Evolutionary conservation across 2,329 filamentous ascomycete genomes (phyloP).

Genomic region (Pyrenophora seminiperda): DNA sequence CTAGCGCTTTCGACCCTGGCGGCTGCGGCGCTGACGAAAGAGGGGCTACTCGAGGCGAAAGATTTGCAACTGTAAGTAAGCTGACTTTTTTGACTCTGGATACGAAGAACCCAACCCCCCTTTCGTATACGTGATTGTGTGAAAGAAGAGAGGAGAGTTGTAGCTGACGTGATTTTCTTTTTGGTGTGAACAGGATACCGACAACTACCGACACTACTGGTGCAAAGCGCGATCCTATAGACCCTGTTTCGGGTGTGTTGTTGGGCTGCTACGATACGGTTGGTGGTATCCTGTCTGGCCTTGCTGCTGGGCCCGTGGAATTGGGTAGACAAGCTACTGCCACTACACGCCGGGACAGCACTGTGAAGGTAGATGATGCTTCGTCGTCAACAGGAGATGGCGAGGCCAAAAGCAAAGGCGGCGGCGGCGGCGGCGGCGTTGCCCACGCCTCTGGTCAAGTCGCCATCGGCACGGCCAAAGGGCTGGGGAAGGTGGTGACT

Average conservation of each 20-base stretch:
- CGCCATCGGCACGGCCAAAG: slow-evolving; percentile 68
- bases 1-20: slow-evolving; percentile 34
- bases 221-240: slow-evolving; percentile 28
- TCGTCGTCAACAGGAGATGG: not conserved
- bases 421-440: no score
- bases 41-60: slow-evolving; percentile 28
- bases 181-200: slow-evolving; percentile 12
- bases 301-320: slow-evolving; percentile 31
- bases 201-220: slow-evolving; percentile 10
- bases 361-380: not conserved
- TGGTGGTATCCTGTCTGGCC: slow-evolving; percentile 27
- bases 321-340: slow-evolving; percentile 20
- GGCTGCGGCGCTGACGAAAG: slow-evolving; percentile 35
- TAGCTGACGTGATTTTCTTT: no score
- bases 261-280: slow-evolving; percentile 32
- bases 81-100: not conserved
- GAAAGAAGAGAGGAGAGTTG: no score
- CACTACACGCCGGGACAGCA: slow-evolving; percentile 5
- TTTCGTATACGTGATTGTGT: no score
- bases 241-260: slow-evolving; percentile 27
- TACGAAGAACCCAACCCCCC: not conserved
- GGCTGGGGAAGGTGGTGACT: slow-evolving; percentile 70
- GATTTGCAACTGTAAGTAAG: slow-evolving; percentile 37
- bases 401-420: not conserved
- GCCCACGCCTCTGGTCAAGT: slow-evolving; percentile 51